Evolutionary conservation across 2,329 filamentous ascomycete genomes (phyloP).

Genomic region (Penicillium expansum): DNA sequence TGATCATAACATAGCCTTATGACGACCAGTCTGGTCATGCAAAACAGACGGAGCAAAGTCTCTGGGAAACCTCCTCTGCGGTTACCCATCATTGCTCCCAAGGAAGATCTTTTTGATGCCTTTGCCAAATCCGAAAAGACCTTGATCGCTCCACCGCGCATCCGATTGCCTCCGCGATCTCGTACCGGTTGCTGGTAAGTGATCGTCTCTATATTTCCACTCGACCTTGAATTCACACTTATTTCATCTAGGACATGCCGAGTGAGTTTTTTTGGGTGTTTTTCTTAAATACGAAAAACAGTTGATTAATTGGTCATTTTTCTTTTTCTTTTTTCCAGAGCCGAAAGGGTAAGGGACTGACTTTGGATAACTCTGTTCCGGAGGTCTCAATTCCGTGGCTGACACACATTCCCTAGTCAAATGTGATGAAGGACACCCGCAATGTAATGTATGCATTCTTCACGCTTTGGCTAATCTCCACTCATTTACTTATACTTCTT

Average conservation of each 20-base stretch:
- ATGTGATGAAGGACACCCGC: conserved; percentile 56
- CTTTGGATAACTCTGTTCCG: not conserved
- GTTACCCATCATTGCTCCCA: conserved; percentile 47
- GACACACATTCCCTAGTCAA: conserved; percentile 44
- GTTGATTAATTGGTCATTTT: conserved; percentile 14
- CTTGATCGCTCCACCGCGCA: conserved; percentile 38
- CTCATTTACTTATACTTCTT: conserved; percentile 7
- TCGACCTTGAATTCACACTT: conserved; percentile 5
- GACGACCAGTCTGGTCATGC: conserved; percentile 38
- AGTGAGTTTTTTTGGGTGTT: conserved; percentile 30
- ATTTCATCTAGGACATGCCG: conserved; percentile 42
- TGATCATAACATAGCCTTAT: conserved; percentile 24
- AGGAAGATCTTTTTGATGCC: conserved; percentile 34
- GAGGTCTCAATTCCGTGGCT: conserved; percentile 9
- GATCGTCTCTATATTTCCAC: conserved; percentile 5
- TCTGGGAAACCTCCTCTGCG: conserved; percentile 39
- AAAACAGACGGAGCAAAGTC: conserved; percentile 36
- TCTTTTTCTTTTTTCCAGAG: conserved; percentile 25
- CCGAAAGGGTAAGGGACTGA: conserved; percentile 40
- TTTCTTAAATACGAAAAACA: not conserved
- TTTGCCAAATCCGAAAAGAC: conserved; percentile 32
- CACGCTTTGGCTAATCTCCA: not conserved
- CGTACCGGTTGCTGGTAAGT: conserved; percentile 54
- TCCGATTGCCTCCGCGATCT: conserved; percentile 53
- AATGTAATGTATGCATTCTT: conserved; percentile 49